These are phyloP conservation scores for Neolentinus lepideus DNA, from an alignment of 1,284 basidiomycete species.

Conservation along the genomic window DNA sequence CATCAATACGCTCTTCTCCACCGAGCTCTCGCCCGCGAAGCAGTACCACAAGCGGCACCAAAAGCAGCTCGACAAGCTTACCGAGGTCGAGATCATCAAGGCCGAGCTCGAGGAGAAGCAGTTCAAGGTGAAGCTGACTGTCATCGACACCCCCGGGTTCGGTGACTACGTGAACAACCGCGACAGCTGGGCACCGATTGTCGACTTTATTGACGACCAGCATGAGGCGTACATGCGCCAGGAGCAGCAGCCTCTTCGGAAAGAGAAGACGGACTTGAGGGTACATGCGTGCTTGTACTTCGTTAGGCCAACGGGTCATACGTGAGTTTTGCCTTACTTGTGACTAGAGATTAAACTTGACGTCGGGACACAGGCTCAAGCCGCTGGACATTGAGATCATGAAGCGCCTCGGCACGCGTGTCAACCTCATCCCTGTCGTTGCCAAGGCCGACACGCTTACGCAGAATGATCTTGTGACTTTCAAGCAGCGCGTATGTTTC, in stretches of 20 bases:
- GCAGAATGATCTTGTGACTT: slow-evolving; percentile 83
- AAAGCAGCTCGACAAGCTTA: slow-evolving; percentile 98
- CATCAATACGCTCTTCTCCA: slow-evolving; percentile 99
- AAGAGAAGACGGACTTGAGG: slow-evolving; percentile 90
- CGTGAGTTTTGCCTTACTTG: slow-evolving; percentile 45
- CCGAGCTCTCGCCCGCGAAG: slow-evolving; percentile 89
- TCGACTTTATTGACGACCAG: slow-evolving; percentile 99
- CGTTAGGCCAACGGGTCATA: slow-evolving; percentile 93
- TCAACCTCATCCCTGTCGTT: slow-evolving; percentile 96
- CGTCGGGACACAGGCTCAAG: slow-evolving; percentile 60
- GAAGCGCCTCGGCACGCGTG: slow-evolving; percentile 93
- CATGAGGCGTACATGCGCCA: slow-evolving; percentile 99
- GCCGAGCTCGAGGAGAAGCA: slow-evolving; percentile 97
- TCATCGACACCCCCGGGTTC: slow-evolving; percentile 98
- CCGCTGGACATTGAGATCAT: slow-evolving; percentile 99
- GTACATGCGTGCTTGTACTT: slow-evolving; percentile 99
- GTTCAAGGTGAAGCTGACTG: slow-evolving; percentile 98
- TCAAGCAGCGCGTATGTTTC: slow-evolving; percentile 84
- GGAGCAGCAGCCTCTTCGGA: slow-evolving; percentile 95
- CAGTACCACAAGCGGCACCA: slow-evolving; percentile 89
- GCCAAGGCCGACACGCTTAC: slow-evolving; percentile 97
- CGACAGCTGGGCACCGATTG: slow-evolving; percentile 96
- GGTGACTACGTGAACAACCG: slow-evolving; percentile 99
- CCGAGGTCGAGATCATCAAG: slow-evolving; percentile 96
- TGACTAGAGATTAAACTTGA: slow-evolving; percentile 1